Evolutionary conservation across 129 eudicot species (phyloP).

Genomic region (Dittrichia graveolens): DNA sequence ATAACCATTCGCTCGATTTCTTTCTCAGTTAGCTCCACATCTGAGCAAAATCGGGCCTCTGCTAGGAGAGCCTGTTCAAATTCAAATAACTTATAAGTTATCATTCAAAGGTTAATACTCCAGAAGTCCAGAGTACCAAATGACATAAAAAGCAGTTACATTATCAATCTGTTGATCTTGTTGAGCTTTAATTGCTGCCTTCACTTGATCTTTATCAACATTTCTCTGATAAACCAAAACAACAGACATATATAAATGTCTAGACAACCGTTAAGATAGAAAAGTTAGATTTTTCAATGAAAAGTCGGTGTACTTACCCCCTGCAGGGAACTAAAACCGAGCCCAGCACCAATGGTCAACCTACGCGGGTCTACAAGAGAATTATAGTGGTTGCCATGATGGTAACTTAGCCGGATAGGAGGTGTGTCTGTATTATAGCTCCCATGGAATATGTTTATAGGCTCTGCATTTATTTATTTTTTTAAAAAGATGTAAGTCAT

Average conservation of each 20-base stretch:
- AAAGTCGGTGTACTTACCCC: slow-evolving; percentile 58
- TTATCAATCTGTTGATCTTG: slow-evolving; percentile 98
- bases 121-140: neutral
- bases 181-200: slow-evolving; percentile 99
- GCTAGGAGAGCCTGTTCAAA: slow-evolving; percentile 80
- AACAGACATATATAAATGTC: slow-evolving; percentile 2
- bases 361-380: slow-evolving; percentile 98
- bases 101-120: neutral
- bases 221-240: slow-evolving; percentile 52
- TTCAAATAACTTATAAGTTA: neutral
- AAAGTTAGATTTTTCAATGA: neutral
- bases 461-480: slow-evolving; percentile 52
- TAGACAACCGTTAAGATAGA: slow-evolving; percentile 15
- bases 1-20: slow-evolving; percentile 98
- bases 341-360: slow-evolving; percentile 86
- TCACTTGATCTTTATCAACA: slow-evolving; percentile 86
- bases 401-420: slow-evolving; percentile 88
- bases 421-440: slow-evolving; percentile 84
- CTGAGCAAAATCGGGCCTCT: slow-evolving; percentile 94
- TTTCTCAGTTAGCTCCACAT: slow-evolving; percentile 93
- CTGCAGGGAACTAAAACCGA: slow-evolving; percentile 86
- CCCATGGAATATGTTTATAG: slow-evolving; percentile 94
- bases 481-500: neutral
- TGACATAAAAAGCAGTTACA: slow-evolving; percentile 36
- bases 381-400: slow-evolving; percentile 97